Evolutionary conservation across 1,284 basidiomycete genomes (phyloP).

Genomic region (Pseudozyma sp.): DNA sequence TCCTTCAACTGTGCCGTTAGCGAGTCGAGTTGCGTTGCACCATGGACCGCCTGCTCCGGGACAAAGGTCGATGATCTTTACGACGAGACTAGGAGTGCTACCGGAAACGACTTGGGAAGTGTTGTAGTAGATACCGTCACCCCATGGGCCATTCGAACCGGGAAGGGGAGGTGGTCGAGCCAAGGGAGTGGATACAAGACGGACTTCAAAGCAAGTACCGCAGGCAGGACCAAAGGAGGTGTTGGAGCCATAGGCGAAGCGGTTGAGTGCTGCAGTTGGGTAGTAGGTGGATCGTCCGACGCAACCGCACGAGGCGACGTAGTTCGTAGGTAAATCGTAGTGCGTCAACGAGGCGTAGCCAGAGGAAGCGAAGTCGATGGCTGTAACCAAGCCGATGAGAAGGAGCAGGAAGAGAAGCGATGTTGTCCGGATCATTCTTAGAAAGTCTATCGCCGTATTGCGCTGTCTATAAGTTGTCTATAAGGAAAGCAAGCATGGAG

Average conservation of each 20-base stretch:
- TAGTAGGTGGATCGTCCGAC: conserved; percentile 49
- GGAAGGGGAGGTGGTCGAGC: conserved; percentile 32
- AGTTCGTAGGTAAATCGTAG: conserved; percentile 54
- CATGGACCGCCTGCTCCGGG: conserved; percentile 48
- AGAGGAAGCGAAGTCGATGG: conserved; percentile 23
- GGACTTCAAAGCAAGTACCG: conserved; percentile 50
- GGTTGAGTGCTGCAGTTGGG: conserved; percentile 57
- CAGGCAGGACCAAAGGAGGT: conserved; percentile 56
- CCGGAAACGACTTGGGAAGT: conserved; percentile 20
- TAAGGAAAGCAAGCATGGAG: neutral
- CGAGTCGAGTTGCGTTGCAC: conserved; percentile 49
- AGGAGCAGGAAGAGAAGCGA: conserved; percentile 6
- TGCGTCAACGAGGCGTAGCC: conserved; percentile 60
- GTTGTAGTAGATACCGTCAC: conserved; percentile 48
- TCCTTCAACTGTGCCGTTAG: conserved; percentile 24
- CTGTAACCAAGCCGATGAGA: neutral
- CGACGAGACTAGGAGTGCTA: conserved; percentile 49
- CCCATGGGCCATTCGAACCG: conserved; percentile 29
- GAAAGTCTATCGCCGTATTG: neutral
- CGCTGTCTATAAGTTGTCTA: neutral
- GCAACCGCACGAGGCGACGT: conserved; percentile 62
- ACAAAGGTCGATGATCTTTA: conserved; percentile 59
- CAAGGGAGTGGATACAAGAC: conserved; percentile 51
- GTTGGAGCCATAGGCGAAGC: conserved; percentile 49
- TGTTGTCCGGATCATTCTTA: neutral